Evolutionary conservation across 495 filamentous ascomycete species (phyloP).

Genomic region (Tuber borchii): DNA sequence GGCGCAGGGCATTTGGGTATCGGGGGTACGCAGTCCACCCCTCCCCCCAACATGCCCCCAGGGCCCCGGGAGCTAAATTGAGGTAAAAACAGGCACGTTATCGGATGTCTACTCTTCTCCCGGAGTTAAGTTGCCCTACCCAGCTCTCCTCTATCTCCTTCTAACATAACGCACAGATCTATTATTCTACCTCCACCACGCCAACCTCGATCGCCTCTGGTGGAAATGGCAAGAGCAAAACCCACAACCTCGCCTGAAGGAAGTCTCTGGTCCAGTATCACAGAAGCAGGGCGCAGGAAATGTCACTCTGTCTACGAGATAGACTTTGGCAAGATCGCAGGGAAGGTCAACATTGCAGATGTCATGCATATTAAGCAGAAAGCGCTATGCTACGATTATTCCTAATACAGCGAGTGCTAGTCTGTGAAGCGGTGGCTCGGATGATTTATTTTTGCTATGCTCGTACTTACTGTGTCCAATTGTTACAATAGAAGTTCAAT

Average conservation of each 20-base stretch:
- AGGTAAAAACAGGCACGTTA: conserved; percentile 15
- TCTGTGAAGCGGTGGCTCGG: not conserved
- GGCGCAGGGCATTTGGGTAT: conserved; percentile 61
- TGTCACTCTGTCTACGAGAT: conserved; percentile 32
- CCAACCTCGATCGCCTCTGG: conserved; percentile 54
- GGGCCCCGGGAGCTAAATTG: not conserved
- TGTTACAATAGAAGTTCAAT: not conserved
- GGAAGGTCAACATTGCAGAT: conserved; percentile 24
- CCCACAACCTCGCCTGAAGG: conserved; percentile 22
- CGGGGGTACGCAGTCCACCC: conserved; percentile 40
- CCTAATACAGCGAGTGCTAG: not conserved
- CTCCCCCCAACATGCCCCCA: no score
- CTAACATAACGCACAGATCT: conserved; percentile 46
- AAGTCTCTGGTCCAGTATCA: conserved; percentile 26
- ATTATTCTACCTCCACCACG: conserved; percentile 55
- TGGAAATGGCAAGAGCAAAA: conserved; percentile 53
- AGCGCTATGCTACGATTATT: conserved; percentile 31
- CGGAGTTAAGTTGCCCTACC: conserved; percentile 7
- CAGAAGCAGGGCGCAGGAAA: conserved; percentile 20
- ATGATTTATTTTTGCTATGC: not conserved
- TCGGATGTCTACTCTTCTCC: conserved; percentile 34
- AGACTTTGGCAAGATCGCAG: conserved; percentile 25
- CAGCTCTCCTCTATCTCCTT: not conserved
- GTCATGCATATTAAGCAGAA: conserved; percentile 31
- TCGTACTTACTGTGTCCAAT: not conserved